Base-by-base conservation (phyloP, 345 rosid species). In the Citrus mangshanensis region DNA sequence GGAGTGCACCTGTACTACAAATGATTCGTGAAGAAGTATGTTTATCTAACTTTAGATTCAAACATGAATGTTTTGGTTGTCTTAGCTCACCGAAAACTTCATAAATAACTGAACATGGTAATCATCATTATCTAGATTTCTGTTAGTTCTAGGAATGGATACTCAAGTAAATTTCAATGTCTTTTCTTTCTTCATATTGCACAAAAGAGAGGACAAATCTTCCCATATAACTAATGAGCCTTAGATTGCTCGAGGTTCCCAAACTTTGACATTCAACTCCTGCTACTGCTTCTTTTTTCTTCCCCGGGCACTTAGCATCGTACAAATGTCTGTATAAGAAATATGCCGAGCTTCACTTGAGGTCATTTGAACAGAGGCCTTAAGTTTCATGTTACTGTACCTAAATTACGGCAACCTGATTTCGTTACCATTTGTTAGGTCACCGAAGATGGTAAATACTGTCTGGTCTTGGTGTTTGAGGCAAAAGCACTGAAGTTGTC, bases 21-120 rank as follows among this genome's bases (percentile, higher is more conserved):
- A 85, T 83, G 90, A 90, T 95, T 34, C 93, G 89, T 49, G 99
- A 95, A 78, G 95, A 95, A 88, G 99, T 95, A 88, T 59, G 78
- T 27, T 78, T 74, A 58, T 51, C 67, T 49, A 27, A 9, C 70
- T 59, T 79, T 77, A 37, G 27, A 58, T 62, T 62, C 21, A 18
- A 79, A 37, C 14, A 37, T 64, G 46, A 28, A 19, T 4, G 34
- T 62, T 5, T 27, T 74, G 22, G 72, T 28, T 66, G 5, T 58
- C 24, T n/a, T 19, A 62, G 13, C 56, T 8, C 67, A 21, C 25
- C 32, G 9, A 59, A 76, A 76, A n/a, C n/a, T 30, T 34, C 4
- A 13, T 18, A 65, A 65, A 34, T 30, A 32, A 51, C 18, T 49
- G 46, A 25, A 49, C 6, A 19, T 30, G 55, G 55, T 30, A 10